These are phyloP conservation scores for Metschnikowia borealis DNA, from an alignment of 805 yeast species.

Conservation along the genomic window DNA sequence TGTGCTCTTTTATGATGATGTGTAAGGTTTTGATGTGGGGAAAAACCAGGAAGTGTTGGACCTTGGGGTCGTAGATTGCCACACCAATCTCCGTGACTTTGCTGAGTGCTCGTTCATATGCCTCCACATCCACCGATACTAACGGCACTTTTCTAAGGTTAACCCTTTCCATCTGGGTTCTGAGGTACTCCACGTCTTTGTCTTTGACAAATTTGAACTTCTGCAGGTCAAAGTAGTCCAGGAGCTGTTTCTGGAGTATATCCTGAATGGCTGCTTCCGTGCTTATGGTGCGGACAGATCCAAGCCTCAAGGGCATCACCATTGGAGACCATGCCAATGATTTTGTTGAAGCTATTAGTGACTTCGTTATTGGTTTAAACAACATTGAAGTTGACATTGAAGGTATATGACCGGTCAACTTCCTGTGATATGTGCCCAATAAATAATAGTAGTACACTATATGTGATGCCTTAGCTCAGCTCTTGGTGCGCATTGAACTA, in stretches of 20 bases:
- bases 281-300: background rate
- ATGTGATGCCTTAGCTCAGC: too few species aligned
- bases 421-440: too few species aligned
- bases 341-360: too few species aligned
- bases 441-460: too few species aligned
- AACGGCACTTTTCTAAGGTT: constrained; percentile 21
- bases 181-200: constrained; percentile 8
- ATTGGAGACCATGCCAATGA: too few species aligned
- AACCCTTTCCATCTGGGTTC: constrained; percentile 19
- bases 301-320: too few species aligned
- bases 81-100: constrained; percentile 25
- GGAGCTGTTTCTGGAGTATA: constrained; percentile 4
- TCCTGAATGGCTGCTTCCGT: background rate
- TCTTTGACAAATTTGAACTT: constrained; percentile 10
- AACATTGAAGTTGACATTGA: too few species aligned
- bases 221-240: constrained; percentile 10
- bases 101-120: constrained; percentile 17
- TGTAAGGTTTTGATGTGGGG: constrained; percentile 21
- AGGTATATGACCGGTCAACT: too few species aligned
- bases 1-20: constrained; percentile 20
- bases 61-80: constrained; percentile 22
- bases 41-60: constrained; percentile 12
- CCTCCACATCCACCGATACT: constrained; percentile 28
- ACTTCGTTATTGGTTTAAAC: too few species aligned
- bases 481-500: too few species aligned